A percentile compares a stretch with the other conserved stretches of the same genome.
phyloP scores from a whole-genome alignment of 208 protist genomes.

The Leishmania amazonensis region DNA sequence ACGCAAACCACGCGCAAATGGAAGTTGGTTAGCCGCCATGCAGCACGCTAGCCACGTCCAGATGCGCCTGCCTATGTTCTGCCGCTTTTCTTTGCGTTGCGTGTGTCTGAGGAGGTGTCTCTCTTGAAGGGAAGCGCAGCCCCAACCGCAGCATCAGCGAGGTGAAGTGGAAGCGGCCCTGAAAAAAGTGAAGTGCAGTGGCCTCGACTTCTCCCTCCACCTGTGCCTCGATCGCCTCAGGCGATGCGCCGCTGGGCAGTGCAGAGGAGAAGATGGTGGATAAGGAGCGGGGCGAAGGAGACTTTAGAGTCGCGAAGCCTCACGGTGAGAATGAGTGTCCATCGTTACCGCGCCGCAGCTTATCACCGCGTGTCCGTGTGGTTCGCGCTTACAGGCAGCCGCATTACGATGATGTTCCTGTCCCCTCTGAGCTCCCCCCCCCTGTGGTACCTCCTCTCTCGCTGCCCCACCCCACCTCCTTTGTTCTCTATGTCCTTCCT shows the following conservation, averaged over 20 bases:
- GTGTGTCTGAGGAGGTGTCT: not conserved
- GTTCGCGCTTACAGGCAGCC: not conserved
- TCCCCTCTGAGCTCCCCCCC: not conserved
- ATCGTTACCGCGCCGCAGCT: not conserved
- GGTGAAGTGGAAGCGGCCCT: no score
- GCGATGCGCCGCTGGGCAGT: no score
- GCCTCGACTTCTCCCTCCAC: no score
- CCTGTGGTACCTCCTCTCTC: constrained; percentile 4
- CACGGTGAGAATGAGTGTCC: not conserved
- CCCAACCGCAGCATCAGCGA: no score
- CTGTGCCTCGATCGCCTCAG: no score
- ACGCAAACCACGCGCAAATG: no score
- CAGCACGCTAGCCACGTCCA: no score
- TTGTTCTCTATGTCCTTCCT: not conserved
- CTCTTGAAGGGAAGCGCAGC: not conserved
- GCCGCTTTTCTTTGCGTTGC: not conserved
- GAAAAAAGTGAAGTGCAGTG: no score
- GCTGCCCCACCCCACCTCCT: not conserved
- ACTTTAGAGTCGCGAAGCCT: not conserved
- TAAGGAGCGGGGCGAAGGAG: not conserved
- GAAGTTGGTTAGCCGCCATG: no score
- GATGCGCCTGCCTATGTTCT: not conserved
- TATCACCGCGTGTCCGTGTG: not conserved
- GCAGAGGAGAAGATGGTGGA: not conserved
- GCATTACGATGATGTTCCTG: not conserved